A percentile compares a stretch with the other conserved stretches of the same genome.
phyloP scores from a whole-genome alignment of 768 basidiomycete genomes.

The Auricularia cornea region DNA sequence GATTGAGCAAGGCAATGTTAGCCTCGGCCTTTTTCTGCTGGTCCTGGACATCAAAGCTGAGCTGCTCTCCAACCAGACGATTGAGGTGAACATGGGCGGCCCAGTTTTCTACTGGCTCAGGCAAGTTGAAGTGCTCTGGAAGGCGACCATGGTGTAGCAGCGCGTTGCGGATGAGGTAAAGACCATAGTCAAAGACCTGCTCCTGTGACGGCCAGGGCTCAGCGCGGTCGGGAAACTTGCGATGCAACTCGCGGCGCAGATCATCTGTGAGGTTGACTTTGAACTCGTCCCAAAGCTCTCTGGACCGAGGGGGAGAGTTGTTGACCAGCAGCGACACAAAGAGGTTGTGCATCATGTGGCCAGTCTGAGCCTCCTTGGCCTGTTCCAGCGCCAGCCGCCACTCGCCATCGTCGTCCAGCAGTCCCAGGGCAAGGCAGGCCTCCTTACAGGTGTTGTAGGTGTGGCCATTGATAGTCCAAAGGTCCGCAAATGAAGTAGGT shows the following conservation, averaged over 20 bases:
- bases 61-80: constrained; percentile 12
- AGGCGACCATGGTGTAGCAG: constrained; percentile 16
- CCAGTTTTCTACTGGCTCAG: constrained; percentile 2
- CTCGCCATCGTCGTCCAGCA: constrained; percentile 38
- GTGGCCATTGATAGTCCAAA: constrained; percentile 10
- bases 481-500: constrained; percentile 19
- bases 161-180: constrained; percentile 28
- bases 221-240: not conserved
- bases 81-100: constrained; percentile 6
- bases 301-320: constrained; percentile 24
- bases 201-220: constrained; percentile 20
- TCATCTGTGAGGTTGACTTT: constrained; percentile 34
- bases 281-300: constrained; percentile 32
- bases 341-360: constrained; percentile 24
- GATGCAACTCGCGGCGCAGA: constrained; percentile 17
- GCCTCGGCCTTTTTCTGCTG: not conserved
- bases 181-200: constrained; percentile 33
- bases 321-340: constrained; percentile 32
- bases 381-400: constrained; percentile 33
- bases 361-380: constrained; percentile 32
- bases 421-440: constrained; percentile 33
- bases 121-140: constrained; percentile 16
- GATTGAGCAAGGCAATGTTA: constrained; percentile 18
- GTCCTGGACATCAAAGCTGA: constrained; percentile 6
- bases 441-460: constrained; percentile 25